Conservation (phyloP, 352 stramenopile species). For the Phytophthora podocarpi region DNA sequence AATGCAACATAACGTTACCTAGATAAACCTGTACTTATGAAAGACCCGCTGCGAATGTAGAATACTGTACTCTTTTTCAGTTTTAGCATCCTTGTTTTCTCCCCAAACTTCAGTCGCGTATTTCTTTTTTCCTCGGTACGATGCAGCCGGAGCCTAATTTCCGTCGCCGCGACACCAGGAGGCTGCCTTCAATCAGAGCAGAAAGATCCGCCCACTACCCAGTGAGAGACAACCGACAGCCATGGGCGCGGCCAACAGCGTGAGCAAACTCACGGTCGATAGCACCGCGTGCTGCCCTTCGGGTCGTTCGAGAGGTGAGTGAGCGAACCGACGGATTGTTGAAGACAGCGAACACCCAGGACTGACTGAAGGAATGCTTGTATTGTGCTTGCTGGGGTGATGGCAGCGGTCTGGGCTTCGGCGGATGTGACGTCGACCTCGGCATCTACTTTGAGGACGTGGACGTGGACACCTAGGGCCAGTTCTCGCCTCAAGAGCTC, state of each 20-base stretch:
- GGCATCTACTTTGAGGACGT: constrained; percentile 84
- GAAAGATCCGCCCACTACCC: not conserved
- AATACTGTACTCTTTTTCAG: too few relatives aligned
- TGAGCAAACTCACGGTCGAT: constrained; percentile 82
- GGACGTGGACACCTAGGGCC: constrained; percentile 55
- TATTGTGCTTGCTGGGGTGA: constrained; percentile 9
- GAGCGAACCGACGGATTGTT: not conserved
- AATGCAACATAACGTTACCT: too few relatives aligned
- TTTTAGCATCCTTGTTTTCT: too few relatives aligned
- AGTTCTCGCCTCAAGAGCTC: constrained; percentile 62
- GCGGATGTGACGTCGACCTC: constrained; percentile 80
- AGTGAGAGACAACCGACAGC: constrained; percentile 1
- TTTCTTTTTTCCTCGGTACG: too few relatives aligned
- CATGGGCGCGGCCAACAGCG: constrained; percentile 84
- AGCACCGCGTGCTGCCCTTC: constrained; percentile 77
- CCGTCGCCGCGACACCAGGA: constrained; percentile 2
- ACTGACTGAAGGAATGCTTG: constrained; percentile 1
- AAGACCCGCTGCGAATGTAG: too few relatives aligned
- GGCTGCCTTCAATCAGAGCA: not conserved
- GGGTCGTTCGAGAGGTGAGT: constrained; percentile 78
- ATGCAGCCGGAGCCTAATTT: too few relatives aligned
- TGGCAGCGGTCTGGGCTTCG: constrained; percentile 71
- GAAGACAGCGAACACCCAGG: not conserved
- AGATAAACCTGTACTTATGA: too few relatives aligned
- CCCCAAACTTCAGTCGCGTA: too few relatives aligned